Percentiles rank a stretch among this genome's conserved stretches.
Evolutionary conservation across 2,329 filamentous ascomycete species (phyloP).

Genomic region (Chrysoporthe puriensis): DNA sequence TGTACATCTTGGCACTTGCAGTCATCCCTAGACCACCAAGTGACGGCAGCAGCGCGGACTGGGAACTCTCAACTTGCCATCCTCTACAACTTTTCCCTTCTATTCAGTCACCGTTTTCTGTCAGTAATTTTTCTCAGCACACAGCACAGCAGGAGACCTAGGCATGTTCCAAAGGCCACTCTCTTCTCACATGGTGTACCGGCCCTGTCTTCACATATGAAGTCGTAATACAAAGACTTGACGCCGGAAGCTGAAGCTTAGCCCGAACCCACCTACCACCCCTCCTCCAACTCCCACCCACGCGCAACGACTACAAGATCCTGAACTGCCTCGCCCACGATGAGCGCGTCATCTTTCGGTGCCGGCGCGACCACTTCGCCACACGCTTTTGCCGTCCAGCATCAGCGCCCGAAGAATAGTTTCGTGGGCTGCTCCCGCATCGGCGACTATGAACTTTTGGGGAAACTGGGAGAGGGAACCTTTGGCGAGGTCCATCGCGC

Average conservation of each 20-base stretch:
- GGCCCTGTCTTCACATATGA: neutral
- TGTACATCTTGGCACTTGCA: slow-evolving; percentile 4
- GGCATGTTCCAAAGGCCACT: slow-evolving; percentile 4
- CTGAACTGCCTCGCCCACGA: slow-evolving; percentile 20
- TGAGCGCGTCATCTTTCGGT: slow-evolving; percentile 32
- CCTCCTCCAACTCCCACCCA: neutral
- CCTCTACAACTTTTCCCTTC: neutral
- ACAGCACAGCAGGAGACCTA: neutral
- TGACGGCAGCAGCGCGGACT: slow-evolving; percentile 3
- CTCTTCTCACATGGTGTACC: neutral
- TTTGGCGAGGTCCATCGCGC: slow-evolving; percentile 97
- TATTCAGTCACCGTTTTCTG: neutral
- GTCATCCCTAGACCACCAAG: neutral
- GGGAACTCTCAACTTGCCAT: slow-evolving; percentile 4
- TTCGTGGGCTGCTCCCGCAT: slow-evolving; percentile 88
- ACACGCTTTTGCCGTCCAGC: slow-evolving; percentile 58
- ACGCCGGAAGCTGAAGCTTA: neutral
- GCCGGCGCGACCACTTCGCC: slow-evolving; percentile 47
- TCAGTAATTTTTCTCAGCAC: neutral
- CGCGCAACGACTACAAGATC: slow-evolving; percentile 1
- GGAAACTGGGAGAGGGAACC: slow-evolving; percentile 91
- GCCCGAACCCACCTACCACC: slow-evolving; percentile 4
- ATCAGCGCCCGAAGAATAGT: slow-evolving; percentile 58
- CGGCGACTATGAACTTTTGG: slow-evolving; percentile 75
- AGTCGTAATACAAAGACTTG: neutral